These are phyloP conservation scores for Entomortierella chlamydospora DNA, from an alignment of 192 early-diverging fungal genomes.

Conservation along the genomic window DNA sequence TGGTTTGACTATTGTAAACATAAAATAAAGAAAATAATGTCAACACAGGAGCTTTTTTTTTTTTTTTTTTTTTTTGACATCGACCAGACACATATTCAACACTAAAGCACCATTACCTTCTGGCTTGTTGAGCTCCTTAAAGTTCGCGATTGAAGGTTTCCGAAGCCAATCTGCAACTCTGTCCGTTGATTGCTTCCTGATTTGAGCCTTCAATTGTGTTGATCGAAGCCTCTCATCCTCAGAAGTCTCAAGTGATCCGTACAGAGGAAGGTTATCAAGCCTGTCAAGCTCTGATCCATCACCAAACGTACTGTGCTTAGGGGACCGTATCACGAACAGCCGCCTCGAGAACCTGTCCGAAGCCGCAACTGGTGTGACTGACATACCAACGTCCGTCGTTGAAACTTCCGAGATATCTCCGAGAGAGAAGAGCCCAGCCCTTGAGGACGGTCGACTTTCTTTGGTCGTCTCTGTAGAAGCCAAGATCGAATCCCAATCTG, in stretches of 20 bases:
- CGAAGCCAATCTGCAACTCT: constrained; percentile 38
- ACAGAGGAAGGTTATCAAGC: constrained; percentile 36
- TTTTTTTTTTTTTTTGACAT: background rate
- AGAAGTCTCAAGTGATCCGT: background rate
- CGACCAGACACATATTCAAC: background rate
- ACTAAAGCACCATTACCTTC: constrained; percentile 11
- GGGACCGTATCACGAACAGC: constrained; percentile 33
- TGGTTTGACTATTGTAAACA: background rate
- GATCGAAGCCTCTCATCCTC: constrained; percentile 1
- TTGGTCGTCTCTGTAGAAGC: constrained; percentile 19
- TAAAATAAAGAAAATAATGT: background rate
- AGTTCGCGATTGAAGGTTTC: constrained; percentile 38
- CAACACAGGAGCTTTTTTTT: background rate
- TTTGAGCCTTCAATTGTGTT: constrained; percentile 11
- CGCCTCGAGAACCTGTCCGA: constrained; percentile 18
- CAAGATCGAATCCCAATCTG: constrained; percentile 19
- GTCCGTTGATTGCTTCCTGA: constrained; percentile 25
- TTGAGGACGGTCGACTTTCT: constrained; percentile 33
- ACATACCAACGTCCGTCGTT: constrained; percentile 19
- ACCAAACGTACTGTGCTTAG: constrained; percentile 31
- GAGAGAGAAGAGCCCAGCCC: constrained; percentile 7
- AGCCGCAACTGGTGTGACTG: background rate
- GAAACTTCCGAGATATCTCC: constrained; percentile 18
- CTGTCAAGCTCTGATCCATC: constrained; percentile 46
- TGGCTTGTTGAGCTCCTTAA: constrained; percentile 23